Base-by-base conservation (phyloP, 495 filamentous ascomycete species). In the Neurospora pannonica region DNA sequence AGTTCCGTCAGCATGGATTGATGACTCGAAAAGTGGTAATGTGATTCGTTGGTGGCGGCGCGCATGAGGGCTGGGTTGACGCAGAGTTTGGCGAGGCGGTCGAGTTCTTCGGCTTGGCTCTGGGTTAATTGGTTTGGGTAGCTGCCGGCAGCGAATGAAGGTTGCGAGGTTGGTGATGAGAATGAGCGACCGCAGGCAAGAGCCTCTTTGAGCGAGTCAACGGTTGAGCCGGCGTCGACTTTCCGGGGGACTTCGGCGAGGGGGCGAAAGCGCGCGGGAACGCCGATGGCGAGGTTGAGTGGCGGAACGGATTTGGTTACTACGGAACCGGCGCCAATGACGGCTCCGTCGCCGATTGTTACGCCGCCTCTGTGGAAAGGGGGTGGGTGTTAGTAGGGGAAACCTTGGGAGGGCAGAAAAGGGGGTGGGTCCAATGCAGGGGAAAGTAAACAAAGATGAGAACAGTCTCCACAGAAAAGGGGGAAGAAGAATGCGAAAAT, bases 271-370 rank as follows among this genome's bases (percentile, higher is more conserved):
- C 76, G 75, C 15, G 76, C 80, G 2, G 80, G 80, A 11, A 75
- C 71, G 21, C 80, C 80, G 34, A 74, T 38, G 3, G 79, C 80
- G 71, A 81, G 38, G 15, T 69, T 75, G 40, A 73, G 54, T 4
- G 79, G 76, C 10, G 80, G 80, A 28, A 82, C 76, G 38, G 79
- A 72, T n/a, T 39, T 73, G 2, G 77, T 82, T 24, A 82, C 76
- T n/a, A 82, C 74, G 70, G 71, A 75, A 21, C 80, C 78, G 38
- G 81, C 81, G 11, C 80, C 80, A 40, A 82, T 82, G 36, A 82
- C 80, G n/a, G 81, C 80, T 67, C 80, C 81, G 62, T 74, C 67
- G 19, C 81, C 81, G 13, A 82, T 81, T 5, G 80, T 79, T 11
- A 81, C 75, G 9, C 79, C 79, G 38, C 77, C 79, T 60, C 81